These are phyloP conservation scores for Toxoplasma gondii DNA, from an alignment of 169 alveolate species.

Conservation along the genomic window DNA sequence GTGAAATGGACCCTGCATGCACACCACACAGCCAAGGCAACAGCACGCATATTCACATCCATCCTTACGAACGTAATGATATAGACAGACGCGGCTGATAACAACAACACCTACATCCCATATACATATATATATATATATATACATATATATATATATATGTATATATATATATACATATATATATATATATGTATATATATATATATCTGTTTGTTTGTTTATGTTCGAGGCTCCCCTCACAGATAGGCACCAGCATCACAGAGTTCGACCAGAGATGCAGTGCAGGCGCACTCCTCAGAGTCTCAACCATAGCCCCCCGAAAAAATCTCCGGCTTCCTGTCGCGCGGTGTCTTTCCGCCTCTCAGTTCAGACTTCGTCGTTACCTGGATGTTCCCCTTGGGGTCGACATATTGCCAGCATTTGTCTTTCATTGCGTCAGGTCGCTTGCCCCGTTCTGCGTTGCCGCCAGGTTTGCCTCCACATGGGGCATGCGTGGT, in stretches of 20 bases:
- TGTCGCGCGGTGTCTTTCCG: too few species aligned
- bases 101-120: too few species aligned
- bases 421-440: constrained; percentile 74
- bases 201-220: not conserved
- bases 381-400: constrained; percentile 76
- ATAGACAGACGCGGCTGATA: too few species aligned
- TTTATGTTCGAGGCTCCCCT: not conserved
- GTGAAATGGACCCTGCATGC: constrained; percentile 73
- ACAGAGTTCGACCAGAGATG: too few species aligned
- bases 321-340: too few species aligned
- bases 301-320: too few species aligned
- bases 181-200: not conserved
- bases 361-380: too few species aligned
- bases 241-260: not conserved
- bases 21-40: not conserved
- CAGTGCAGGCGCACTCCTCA: too few species aligned
- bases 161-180: not conserved
- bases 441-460: constrained; percentile 59
- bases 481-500: too few species aligned
- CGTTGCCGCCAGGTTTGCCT: not conserved
- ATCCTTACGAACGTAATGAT: too few species aligned
- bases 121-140: not conserved
- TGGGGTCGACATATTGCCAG: constrained; percentile 79
- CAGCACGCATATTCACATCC: too few species aligned
- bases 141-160: not conserved